Base-by-base conservation (phyloP, 441 rosid genomes). In the Eutrema salsugineum region DNA sequence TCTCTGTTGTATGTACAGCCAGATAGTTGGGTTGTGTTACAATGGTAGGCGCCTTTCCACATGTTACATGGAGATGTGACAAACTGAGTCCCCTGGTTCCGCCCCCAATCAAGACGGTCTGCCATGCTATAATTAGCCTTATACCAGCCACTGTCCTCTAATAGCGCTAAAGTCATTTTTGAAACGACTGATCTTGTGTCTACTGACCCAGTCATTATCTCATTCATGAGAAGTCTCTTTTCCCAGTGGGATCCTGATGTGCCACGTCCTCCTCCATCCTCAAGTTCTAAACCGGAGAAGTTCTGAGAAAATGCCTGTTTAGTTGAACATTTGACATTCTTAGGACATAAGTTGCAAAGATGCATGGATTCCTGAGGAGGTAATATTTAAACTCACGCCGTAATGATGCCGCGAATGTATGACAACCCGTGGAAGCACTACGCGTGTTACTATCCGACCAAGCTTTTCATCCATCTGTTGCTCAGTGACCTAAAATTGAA, bases 171-270 rank as follows among this genome's bases (percentile, higher is more conserved):
- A 39, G 98, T 95, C 98, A 95, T 95, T 84, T 91, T 95, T 16
- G 99, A 95, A 79, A 95, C 98, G 5, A 95, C 98, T 40, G 99
- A 95, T 86, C 97, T 83, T 36, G 98, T 91, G 80, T 95, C 99
- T 35, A 95, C 99, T 40, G 99, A 95, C 44, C 99, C 99, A 11
- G 99, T 95, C 99, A 95, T 95, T 71, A 95, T 95, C 83, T 95
- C 99, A 76, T 95, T 95, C 99, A 95, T 95, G 76, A 95, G 81
- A 47, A 95, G 97, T 81, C 99, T 87, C 73, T 95, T 95, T 66
- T 95, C 99, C 99, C 99, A 95, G 75, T 95, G 99, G 63, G 99
- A 95, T 61, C 99, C 99, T 70, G 99, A 95, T 64, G 99, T 95
- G 68, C 99, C 99, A 55, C 99, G 98, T 47, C 99, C 99, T 75